phyloP scores from a whole-genome alignment of 257 asterid genomes.

The Solanum rostratum region DNA sequence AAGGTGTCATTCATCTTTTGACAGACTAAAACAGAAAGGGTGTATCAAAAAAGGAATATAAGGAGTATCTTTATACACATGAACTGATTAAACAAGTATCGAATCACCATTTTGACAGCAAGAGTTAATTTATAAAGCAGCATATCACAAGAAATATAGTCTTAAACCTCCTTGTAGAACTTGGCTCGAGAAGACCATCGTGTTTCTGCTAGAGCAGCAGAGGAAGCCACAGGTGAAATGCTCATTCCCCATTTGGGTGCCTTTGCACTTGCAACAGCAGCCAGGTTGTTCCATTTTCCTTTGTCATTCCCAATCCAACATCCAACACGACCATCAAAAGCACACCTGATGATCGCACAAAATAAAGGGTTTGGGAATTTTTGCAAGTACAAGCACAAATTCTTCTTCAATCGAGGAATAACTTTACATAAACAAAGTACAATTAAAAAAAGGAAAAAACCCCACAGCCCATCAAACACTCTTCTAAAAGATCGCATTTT shows the following conservation, averaged over 20 bases:
- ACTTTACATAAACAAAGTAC: conserved; percentile 25
- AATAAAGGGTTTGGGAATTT: conserved; percentile 52
- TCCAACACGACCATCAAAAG: conserved; percentile 46
- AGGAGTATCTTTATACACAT: not conserved
- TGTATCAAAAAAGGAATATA: not conserved
- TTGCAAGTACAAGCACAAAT: conserved; percentile 28
- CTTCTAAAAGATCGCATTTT: not conserved
- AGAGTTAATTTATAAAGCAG: not conserved
- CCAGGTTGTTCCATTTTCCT: conserved; percentile 21
- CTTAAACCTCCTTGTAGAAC: conserved; percentile 61
- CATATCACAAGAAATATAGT: not conserved
- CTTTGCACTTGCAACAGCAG: conserved; percentile 17
- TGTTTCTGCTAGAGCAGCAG: conserved; percentile 46
- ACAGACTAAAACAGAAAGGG: not conserved
- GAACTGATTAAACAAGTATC: not conserved
- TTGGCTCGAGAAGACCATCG: conserved; percentile 32
- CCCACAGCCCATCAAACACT: not conserved
- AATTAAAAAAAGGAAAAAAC: not conserved
- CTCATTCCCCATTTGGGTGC: conserved; percentile 39
- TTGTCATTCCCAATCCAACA: conserved; percentile 49
- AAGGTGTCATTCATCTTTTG: not conserved
- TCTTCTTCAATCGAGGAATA: conserved; percentile 31
- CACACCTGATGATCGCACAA: conserved; percentile 66
- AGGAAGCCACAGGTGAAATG: conserved; percentile 59
- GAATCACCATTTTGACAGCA: not conserved